Evolutionary conservation across 306 rosid genomes (phyloP).

Genomic region (Prinsepia uniflora): DNA sequence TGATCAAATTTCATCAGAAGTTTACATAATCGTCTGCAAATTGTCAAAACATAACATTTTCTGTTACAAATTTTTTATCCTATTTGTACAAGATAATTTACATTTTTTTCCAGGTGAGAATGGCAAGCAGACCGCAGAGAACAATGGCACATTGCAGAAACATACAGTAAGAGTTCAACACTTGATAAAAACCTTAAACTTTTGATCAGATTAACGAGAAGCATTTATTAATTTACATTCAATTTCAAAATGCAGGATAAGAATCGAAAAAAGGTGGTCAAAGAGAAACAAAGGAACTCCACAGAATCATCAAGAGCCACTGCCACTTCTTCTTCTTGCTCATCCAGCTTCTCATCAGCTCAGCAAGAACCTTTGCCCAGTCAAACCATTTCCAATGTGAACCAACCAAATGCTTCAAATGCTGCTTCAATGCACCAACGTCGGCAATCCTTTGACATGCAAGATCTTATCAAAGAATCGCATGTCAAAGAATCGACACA

Average conservation of each 20-base stretch:
- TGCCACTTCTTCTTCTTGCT: conserved; percentile 63
- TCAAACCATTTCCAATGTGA: conserved; percentile 30
- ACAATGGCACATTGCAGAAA: conserved; percentile 25
- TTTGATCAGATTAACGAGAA: conserved; percentile 10
- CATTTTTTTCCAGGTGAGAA: conserved; percentile 38
- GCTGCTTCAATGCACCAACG: conserved; percentile 11
- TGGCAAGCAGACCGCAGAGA: conserved; percentile 33
- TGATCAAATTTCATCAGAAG: background rate
- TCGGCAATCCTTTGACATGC: conserved; percentile 36
- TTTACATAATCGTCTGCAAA: background rate
- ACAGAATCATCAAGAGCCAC: conserved; percentile 67
- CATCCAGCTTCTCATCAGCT: conserved; percentile 73
- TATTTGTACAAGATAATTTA: background rate
- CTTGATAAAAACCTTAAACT: conserved; percentile 10
- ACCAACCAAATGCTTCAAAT: conserved; percentile 23
- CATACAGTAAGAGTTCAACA: conserved; percentile 41
- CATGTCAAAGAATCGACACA: conserved; percentile 47
- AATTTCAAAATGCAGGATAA: conserved; percentile 45
- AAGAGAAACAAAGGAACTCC: conserved; percentile 53
- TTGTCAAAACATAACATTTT: background rate
- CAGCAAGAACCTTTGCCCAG: conserved; percentile 37
- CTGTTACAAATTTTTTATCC: background rate
- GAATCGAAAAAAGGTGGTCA: conserved; percentile 31
- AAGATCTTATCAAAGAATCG: conserved; percentile 47
- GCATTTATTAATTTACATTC: background rate